Evolutionary conservation across 352 stramenopile genomes (phyloP), one percentile per base, ranked within the genome.

Genomic region (Globisporangium nunn): DNA sequence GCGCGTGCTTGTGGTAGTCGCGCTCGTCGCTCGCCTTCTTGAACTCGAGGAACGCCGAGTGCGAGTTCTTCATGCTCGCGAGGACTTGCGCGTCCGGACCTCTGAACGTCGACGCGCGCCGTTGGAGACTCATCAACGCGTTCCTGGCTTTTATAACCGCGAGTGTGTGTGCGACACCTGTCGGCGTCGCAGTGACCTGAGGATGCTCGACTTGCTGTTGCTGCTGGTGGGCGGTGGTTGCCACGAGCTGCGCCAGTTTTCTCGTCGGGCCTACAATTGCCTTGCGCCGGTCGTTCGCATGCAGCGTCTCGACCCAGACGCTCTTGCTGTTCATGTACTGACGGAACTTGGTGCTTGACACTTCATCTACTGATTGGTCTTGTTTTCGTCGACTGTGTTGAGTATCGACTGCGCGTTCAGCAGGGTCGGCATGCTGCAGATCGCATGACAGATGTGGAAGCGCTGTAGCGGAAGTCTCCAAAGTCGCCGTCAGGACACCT

Each of bases 31-130:
- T 31, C 12, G 76, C 48, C 14, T 54, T 57, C 47, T 64, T 73
- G 50, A 88, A 86, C 41, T 85, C 68, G 12, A 81, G 57, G 46
- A 88, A 88, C n/a, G 75, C 78, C 47, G 81, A 50, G 50, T 88
- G 78, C 7, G 75, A 28, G 53, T 88, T 86, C 66, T 79, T 85
- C 31, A 65, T 62, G 5, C 70, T 50, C 45, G 40, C 7, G 30
- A 50, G 23, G 7, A 56, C 48, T 6, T 15, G 40, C 15, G 28
- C 51, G n/a, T 59, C 33, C n/a, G 54, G 58, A 6, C 31, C 10
- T 3, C 17, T 4, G 37, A 58, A 37, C 0, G 29, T 52, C 3
- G 44, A 50, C 11, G 53, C 29, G 23, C 55, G 44, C 6, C 55
- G 62, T 30, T 75, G 63, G 6, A 52, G 58, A 39, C 64, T 47